Evolutionary conservation across 495 filamentous ascomycete species (phyloP).

Genomic region (Neurospora sp.): DNA sequence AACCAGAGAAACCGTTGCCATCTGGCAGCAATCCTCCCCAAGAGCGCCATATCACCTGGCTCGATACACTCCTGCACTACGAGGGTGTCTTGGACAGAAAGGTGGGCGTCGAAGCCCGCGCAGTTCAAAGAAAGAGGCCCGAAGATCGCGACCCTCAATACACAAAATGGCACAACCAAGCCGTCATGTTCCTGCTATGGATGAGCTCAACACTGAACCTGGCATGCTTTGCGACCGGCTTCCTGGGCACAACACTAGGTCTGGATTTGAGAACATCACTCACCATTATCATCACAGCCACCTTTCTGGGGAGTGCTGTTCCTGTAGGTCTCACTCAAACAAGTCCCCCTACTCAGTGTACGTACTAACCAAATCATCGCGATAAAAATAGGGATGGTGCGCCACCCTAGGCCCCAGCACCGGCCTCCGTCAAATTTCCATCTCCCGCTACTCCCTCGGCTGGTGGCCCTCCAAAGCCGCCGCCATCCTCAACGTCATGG

Average conservation of each 20-base stretch:
- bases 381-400: conserved; percentile 21
- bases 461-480: conserved; percentile 43
- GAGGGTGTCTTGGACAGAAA: conserved; percentile 42
- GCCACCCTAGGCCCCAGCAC: conserved; percentile 42
- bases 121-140: conserved; percentile 41
- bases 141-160: conserved; percentile 32
- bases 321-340: conserved; percentile 28
- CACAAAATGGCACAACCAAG: conserved; percentile 18
- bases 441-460: conserved; percentile 45
- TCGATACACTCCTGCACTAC: conserved; percentile 30
- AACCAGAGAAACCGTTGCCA: background rate
- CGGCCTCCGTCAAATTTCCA: conserved; percentile 44
- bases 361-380: background rate
- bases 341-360: background rate
- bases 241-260: conserved; percentile 39
- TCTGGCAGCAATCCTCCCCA: background rate
- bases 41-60: background rate
- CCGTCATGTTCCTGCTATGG: conserved; percentile 21
- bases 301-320: conserved; percentile 34
- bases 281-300: conserved; percentile 39
- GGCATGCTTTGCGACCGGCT: conserved; percentile 42
- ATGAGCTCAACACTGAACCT: conserved; percentile 25
- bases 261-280: conserved; percentile 41
- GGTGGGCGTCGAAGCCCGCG: conserved; percentile 44
- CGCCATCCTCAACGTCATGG: conserved; percentile 39